Evolutionary conservation across 176 grass and related monocot species (phyloP).

Genomic region (Alloteropsis semialata): DNA sequence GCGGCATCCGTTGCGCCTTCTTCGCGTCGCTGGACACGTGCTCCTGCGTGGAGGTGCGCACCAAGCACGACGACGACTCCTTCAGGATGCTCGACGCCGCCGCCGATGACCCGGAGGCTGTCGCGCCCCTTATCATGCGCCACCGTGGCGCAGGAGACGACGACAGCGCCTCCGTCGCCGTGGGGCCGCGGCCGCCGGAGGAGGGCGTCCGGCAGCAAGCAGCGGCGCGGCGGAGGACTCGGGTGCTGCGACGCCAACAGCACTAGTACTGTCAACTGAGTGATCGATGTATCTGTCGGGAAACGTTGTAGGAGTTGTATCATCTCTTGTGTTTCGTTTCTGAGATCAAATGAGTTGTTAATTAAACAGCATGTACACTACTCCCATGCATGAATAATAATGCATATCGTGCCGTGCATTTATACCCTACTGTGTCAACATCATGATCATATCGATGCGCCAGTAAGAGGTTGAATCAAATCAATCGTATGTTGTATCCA

Average conservation of each 20-base stretch:
- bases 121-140: slow-evolving; percentile 9
- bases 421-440: too few species aligned
- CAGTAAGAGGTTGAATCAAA: too few species aligned
- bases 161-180: background rate
- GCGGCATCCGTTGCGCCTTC: slow-evolving; percentile 36
- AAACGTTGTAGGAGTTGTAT: too few species aligned
- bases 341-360: too few species aligned
- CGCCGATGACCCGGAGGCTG: too few species aligned
- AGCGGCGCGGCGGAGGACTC: background rate
- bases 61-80: background rate
- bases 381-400: too few species aligned
- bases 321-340: too few species aligned
- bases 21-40: slow-evolving; percentile 33
- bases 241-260: background rate
- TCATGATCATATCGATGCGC: too few species aligned
- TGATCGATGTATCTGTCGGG: too few species aligned
- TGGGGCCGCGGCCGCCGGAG: background rate
- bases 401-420: too few species aligned
- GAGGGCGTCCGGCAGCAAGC: background rate
- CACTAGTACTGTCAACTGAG: background rate
- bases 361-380: too few species aligned
- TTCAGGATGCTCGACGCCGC: background rate
- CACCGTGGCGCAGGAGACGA: background rate
- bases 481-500: too few species aligned
- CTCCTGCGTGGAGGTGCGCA: slow-evolving; percentile 27